These are phyloP conservation scores for Candida yuanshanica DNA, from an alignment of 805 yeast species.

Conservation along the genomic window DNA sequence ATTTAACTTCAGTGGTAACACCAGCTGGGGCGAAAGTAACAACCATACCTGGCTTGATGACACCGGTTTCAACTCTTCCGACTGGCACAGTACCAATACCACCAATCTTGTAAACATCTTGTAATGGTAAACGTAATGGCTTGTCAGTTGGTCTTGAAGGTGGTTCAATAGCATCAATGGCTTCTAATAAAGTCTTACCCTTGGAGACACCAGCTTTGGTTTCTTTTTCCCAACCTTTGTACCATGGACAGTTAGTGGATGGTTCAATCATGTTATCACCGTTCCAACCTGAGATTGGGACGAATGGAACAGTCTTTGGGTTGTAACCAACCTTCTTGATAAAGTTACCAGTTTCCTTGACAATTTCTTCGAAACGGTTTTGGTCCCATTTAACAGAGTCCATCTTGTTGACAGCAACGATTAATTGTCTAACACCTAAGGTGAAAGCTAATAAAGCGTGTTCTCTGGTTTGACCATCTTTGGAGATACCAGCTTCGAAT, in stretches of 20 bases:
- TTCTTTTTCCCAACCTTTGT: constrained; percentile 90
- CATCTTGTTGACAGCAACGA: constrained; percentile 92
- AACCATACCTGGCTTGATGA: constrained; percentile 88
- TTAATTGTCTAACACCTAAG: constrained; percentile 83
- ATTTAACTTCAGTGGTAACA: constrained; percentile 89
- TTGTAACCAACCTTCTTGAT: constrained; percentile 86
- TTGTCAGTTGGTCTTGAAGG: constrained; percentile 82
- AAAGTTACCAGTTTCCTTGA: constrained; percentile 75
- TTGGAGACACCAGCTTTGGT: constrained; percentile 67
- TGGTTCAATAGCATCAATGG: constrained; percentile 83
- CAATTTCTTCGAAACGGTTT: constrained; percentile 71
- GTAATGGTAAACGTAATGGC: constrained; percentile 88
- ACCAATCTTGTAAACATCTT: constrained; percentile 92
- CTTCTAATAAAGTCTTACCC: constrained; percentile 87
- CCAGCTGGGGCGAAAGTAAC: constrained; percentile 89
- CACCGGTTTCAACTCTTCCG: constrained; percentile 94
- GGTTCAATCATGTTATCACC: constrained; percentile 92
- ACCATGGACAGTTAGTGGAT: constrained; percentile 80
- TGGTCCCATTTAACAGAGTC: constrained; percentile 87
- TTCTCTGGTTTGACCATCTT: constrained; percentile 94
- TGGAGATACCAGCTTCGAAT: constrained; percentile 94
- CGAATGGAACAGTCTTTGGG: constrained; percentile 87
- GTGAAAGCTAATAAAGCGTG: constrained; percentile 90
- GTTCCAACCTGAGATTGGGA: constrained; percentile 90
- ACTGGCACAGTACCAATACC: constrained; percentile 95